phyloP scores from a whole-genome alignment of 176 grass and related monocot genomes.

The Rhynchospora breviuscula region DNA sequence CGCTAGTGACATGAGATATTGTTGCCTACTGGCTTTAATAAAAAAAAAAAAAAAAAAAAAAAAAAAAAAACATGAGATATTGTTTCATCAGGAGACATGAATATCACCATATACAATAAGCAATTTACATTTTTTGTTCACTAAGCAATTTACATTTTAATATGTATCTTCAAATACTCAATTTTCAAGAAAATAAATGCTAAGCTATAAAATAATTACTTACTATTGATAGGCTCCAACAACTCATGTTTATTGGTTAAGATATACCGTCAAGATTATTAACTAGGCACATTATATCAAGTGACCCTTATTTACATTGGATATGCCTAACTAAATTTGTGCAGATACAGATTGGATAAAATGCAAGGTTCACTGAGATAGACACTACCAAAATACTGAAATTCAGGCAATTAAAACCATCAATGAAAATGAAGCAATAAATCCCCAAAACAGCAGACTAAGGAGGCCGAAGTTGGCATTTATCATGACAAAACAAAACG shows the following conservation, averaged over 20 bases:
- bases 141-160: too few species aligned
- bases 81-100: too few species aligned
- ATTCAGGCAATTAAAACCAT: neutral
- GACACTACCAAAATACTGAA: neutral
- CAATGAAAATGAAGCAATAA: constrained; percentile 2
- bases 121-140: too few species aligned
- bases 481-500: constrained; percentile 1
- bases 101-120: too few species aligned
- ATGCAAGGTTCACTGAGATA: neutral
- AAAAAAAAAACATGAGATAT: too few species aligned
- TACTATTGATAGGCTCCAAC: neutral
- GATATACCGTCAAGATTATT: neutral
- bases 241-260: neutral
- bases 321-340: neutral
- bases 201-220: too few species aligned
- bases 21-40: too few species aligned
- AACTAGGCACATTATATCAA: neutral
- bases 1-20: too few species aligned
- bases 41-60: too few species aligned
- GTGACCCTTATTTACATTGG: neutral
- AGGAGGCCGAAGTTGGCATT: constrained; percentile 2
- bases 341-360: neutral
- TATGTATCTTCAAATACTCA: too few species aligned
- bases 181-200: too few species aligned
- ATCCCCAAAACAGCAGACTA: neutral